Base-by-base conservation (phyloP, 352 stramenopile genomes). In the Aphanomyces euteiches region DNA sequence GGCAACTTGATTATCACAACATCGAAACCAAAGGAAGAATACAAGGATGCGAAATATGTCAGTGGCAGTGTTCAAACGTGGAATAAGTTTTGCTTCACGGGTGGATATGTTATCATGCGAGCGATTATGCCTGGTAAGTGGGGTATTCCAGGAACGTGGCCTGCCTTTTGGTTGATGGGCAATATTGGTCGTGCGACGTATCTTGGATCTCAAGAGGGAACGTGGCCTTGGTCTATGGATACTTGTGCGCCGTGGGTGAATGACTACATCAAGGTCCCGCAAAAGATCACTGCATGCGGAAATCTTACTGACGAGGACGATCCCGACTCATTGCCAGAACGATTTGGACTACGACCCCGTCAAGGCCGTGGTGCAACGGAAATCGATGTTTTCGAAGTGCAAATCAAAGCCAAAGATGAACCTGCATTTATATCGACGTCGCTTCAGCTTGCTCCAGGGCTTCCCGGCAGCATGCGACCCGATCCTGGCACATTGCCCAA, bases 11-110 rank as follows among this genome's bases (percentile, higher is more conserved):
- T 96, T 61, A 98, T 98, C 77, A 91, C 82, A 56, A 95, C 90
- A 3, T 84, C 84, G 58, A 96, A 95, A 77, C 78, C 85, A 6
- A 92, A 86, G 68, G 75, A 93, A n/a, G 77, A 82, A 63, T 96
- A 91, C 75, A 83, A 79, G 50, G 81, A 75, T 53, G 66, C 86
- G 21, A 80, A 82, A 66, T 95, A 95, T 75, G 88, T 95, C 38
- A 97, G 88, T 68, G 96, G 93, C 39, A 98, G 96, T 79, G 56
- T 99, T n/a, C 95, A 98, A 76, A 92, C 82, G 28, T 99, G 96
- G 96, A 98, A 99, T 85, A 99, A 99, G 80, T 99, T 99, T 76
- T 99, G 96, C 77, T 99, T 98, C 80, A 98, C 96, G 3, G 96
- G 96, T 65, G 96, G 96, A 21, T 98, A 97, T 56, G 75, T 99